Conservation (phyloP, 139 green algal species). For the Volvox reticuliferus region DNA sequence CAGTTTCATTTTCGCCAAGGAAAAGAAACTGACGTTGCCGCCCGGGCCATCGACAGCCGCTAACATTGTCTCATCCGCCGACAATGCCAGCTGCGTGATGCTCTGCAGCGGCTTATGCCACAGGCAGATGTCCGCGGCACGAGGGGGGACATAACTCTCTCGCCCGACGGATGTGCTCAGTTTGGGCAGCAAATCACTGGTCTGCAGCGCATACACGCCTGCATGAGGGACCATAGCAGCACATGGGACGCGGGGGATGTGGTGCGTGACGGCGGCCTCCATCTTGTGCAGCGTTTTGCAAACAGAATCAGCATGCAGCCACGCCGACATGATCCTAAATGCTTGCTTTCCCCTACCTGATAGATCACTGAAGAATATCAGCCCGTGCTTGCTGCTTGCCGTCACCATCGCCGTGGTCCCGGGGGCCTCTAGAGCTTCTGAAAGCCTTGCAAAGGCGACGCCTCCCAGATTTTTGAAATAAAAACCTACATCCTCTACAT, state of each 20-base stretch:
- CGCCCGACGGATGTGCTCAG: not conserved
- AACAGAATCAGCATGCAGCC: not conserved
- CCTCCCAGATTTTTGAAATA: constrained; percentile 53
- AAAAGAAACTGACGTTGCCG: constrained; percentile 18
- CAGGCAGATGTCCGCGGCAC: not conserved
- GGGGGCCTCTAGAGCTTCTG: not conserved
- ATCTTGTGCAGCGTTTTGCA: not conserved
- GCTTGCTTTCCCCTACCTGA: constrained; percentile 6
- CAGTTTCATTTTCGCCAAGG: not conserved
- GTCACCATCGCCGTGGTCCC: constrained; percentile 4
- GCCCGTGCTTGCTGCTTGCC: constrained; percentile 7
- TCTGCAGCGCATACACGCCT: constrained; percentile 26
- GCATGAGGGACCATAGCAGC: not conserved
- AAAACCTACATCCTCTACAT: constrained; percentile 43
- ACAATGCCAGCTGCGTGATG: constrained; percentile 43
- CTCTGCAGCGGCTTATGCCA: not conserved
- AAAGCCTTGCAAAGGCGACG: not conserved
- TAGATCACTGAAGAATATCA: constrained; percentile 45
- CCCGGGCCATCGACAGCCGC: constrained; percentile 6
- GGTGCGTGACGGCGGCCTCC: too few relatives aligned
- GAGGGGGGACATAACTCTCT: constrained; percentile 9
- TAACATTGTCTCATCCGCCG: constrained; percentile 40
- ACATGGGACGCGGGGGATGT: not conserved
- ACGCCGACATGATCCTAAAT: not conserved
- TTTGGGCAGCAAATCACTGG: not conserved